A percentile compares a stretch with the other conserved stretches of the same genome.
These are phyloP conservation scores for Penicillium janthinellum DNA, from an alignment of 2,329 filamentous ascomycete species.

Conservation along the genomic window DNA sequence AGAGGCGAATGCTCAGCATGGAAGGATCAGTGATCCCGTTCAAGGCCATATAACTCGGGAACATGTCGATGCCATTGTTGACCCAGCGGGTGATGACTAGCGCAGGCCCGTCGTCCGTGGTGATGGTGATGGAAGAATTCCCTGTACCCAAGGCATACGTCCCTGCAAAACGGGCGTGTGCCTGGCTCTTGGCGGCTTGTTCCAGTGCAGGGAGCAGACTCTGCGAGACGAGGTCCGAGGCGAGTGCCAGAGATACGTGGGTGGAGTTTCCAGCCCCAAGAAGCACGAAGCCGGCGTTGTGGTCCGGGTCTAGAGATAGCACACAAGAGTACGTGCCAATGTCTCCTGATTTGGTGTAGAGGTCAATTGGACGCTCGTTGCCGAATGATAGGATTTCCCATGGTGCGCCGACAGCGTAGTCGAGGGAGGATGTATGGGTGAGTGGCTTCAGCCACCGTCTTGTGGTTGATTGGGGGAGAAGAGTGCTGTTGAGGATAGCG, in stretches of 20 bases:
- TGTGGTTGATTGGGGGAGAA: slow-evolving; percentile 41
- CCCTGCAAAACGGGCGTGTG: slow-evolving; percentile 19
- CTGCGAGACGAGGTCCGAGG: slow-evolving; percentile 20
- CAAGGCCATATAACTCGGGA: slow-evolving; percentile 11
- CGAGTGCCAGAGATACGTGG: slow-evolving; percentile 4
- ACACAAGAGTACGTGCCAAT: slow-evolving; percentile 26
- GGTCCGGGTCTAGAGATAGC: slow-evolving; percentile 28
- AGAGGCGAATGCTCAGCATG: slow-evolving; percentile 23
- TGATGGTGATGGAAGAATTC: slow-evolving; percentile 23
- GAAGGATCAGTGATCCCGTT: slow-evolving; percentile 6
- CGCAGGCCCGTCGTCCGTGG: slow-evolving; percentile 22
- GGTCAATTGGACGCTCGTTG: slow-evolving; percentile 20
- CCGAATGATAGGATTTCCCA: slow-evolving; percentile 45
- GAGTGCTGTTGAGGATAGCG: slow-evolving; percentile 44
- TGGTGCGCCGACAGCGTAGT: slow-evolving; percentile 45
- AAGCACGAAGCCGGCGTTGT: slow-evolving; percentile 27
- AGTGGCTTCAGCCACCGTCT: slow-evolving; percentile 51
- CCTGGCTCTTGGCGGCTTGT: slow-evolving; percentile 25
- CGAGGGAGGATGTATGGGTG: slow-evolving; percentile 41
- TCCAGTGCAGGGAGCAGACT: slow-evolving; percentile 25
- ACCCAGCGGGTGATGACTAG: slow-evolving; percentile 22
- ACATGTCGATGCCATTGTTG: slow-evolving; percentile 23
- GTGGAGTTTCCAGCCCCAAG: slow-evolving; percentile 21
- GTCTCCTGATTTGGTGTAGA: slow-evolving; percentile 32
- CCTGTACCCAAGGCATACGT: slow-evolving; percentile 12